Evolutionary conservation across 306 rosid species (phyloP), one percentile per base, ranked within the genome.

Genomic region (Mimosa pudica): DNA sequence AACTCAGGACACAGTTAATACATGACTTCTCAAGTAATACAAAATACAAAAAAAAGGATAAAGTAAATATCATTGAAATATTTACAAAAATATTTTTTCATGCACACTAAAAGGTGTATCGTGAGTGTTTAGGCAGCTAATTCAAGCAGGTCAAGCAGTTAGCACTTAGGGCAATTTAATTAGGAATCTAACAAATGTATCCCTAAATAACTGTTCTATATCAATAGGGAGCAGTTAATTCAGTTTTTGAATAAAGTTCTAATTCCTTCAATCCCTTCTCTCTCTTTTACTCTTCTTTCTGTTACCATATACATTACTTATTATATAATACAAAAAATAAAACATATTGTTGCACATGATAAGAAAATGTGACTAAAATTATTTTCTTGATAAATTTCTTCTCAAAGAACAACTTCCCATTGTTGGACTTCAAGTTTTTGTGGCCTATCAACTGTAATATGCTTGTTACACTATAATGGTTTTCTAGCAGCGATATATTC

Each of bases 401-500:
- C 66, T 18, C 65, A 76, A 71, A 67, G 41, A 78, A 20, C 41
- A 78, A 74, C 30, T 77, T 67, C 63, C 46, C 47, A n/a, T 38
- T 30, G 81, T 48, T 33, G 44, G 78, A 24, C 45, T 60, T 57
- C 44, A 71, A 14, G 74, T 30, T 67, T 51, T 45, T 77, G 42
- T 68, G 24, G 70, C 76, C 64, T 67, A 64, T 54, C 65, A 10
- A 42, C 32, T 51, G 79, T 58, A 65, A 32, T 18, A 78, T 68
- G 78, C 36, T 78, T 74, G 48, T 78, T 66, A 55, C 47, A 82
- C 36, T 16, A 69, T 60, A 77, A 65, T 46, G 80, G 79, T 76
- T 65, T 81, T 16, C 70, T 42, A 73, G 70, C 65, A 62, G 76
- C 36, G 55, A 82, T 77, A 82, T 42, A 77, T 66, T 30, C 61